Evolutionary conservation across 225 moss, liverwort and hornwort species (phyloP).

Genomic region (Anthoceros angustus): DNA sequence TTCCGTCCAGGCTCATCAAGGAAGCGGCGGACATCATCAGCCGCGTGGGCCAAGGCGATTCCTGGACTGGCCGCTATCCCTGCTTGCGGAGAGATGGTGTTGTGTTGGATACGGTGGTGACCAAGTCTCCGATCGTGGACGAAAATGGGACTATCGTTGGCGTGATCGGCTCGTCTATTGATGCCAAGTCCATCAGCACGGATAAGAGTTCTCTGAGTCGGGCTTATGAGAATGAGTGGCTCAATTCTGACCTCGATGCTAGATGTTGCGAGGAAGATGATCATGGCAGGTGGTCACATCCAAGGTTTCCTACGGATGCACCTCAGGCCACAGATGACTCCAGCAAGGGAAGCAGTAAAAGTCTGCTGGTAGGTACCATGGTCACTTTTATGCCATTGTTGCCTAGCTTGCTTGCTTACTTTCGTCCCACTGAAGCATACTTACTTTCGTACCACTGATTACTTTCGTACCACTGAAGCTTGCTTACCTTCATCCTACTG

Average conservation of each 20-base stretch:
- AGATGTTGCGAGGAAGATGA: neutral
- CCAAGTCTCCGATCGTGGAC: slow-evolving; percentile 49
- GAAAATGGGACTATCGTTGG: slow-evolving; percentile 39
- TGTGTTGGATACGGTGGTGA: slow-evolving; percentile 35
- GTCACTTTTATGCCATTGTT: neutral
- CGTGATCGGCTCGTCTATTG: slow-evolving; percentile 30
- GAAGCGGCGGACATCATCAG: slow-evolving; percentile 25
- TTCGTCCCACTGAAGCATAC: neutral
- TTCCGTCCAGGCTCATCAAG: slow-evolving; percentile 29
- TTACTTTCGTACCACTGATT: neutral
- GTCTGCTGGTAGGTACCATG: slow-evolving; percentile 13
- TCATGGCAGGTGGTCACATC: slow-evolving; percentile 5
- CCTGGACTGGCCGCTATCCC: slow-evolving; percentile 47
- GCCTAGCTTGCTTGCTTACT: too few relatives aligned
- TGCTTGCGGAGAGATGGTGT: slow-evolving; percentile 62
- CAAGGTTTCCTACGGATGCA: slow-evolving; percentile 4
- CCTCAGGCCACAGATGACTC: slow-evolving; percentile 4
- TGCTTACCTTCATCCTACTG: neutral
- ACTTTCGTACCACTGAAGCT: neutral
- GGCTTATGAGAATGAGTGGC: slow-evolving; percentile 34
- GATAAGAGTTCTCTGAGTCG: slow-evolving; percentile 20
- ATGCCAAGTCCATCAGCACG: slow-evolving; percentile 16
- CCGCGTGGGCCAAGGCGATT: slow-evolving; percentile 46
- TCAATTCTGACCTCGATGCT: slow-evolving; percentile 10
- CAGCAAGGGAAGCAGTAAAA: slow-evolving; percentile 7